A percentile compares a stretch with the other conserved stretches of the same genome.
phyloP scores from a whole-genome alignment of 83 land plant species.

The Picea abies region DNA sequence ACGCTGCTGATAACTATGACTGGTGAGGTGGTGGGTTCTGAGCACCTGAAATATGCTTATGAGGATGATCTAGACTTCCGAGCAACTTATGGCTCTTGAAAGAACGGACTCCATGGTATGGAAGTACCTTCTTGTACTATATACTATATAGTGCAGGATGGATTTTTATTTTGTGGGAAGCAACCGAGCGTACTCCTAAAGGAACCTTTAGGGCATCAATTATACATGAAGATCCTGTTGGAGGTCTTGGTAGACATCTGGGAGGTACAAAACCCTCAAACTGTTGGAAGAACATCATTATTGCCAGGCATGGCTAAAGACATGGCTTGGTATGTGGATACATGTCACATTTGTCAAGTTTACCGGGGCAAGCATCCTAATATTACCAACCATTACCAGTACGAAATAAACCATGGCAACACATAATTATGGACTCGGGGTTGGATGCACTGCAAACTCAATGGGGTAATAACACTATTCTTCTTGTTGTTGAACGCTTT shows the following conservation, averaged over 20 bases:
- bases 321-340: background rate
- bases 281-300: background rate
- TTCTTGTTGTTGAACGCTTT: too few relatives aligned
- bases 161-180: constrained; percentile 7
- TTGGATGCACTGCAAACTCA: too few relatives aligned
- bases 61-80: background rate
- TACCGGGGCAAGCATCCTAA: background rate
- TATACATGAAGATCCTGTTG: constrained; percentile 1
- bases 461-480: too few relatives aligned
- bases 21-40: constrained; percentile 4
- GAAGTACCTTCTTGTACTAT: background rate
- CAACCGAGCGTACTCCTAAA: background rate
- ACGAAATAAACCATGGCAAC: background rate
- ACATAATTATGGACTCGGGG: too few relatives aligned
- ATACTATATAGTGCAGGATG: background rate
- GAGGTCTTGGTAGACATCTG: background rate
- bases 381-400: background rate
- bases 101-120: background rate
- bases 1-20: constrained; percentile 1
- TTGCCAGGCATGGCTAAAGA: constrained; percentile 16
- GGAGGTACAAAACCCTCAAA: constrained; percentile 3
- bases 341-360: constrained; percentile 4
- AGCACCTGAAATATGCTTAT: constrained; percentile 17
- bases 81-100: constrained; percentile 1
- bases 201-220: background rate